Conservation (phyloP, 106 monocot species). For the Cymbidium sinense region DNA sequence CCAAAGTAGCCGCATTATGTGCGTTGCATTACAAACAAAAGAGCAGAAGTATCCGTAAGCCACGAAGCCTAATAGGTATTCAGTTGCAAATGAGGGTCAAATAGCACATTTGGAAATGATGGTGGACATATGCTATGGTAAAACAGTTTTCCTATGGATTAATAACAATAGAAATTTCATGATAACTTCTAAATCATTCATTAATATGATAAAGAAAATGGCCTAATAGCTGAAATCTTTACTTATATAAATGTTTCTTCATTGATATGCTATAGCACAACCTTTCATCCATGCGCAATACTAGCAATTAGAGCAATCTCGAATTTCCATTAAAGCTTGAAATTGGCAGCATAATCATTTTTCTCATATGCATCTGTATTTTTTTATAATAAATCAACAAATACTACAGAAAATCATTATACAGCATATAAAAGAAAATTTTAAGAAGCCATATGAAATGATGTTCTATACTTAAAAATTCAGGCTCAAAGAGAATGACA, state of each 20-base stretch:
- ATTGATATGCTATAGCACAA: neutral
- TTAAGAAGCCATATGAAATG: no score
- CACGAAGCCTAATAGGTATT: neutral
- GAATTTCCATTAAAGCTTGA: neutral
- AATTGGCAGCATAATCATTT: neutral
- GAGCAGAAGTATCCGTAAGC: neutral
- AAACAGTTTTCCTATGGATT: neutral
- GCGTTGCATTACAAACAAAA: neutral
- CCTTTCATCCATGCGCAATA: neutral
- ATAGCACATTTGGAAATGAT: neutral
- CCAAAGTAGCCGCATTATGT: neutral
- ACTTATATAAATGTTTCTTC: neutral
- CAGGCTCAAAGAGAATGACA: neutral
- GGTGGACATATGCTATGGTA: neutral
- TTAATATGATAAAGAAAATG: neutral
- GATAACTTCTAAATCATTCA: neutral
- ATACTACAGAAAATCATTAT: neutral
- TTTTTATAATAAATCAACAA: neutral
- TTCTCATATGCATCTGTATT: neutral
- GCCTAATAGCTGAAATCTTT: neutral
- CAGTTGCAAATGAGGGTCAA: neutral
- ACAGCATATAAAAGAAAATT: neutral
- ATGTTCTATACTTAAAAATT: no score
- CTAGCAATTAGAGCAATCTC: neutral
- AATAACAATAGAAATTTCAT: neutral